Evolutionary conservation across 768 basidiomycete genomes (phyloP), one percentile per base, ranked within the genome.

Genomic region (Psilocybe cyanescens): DNA sequence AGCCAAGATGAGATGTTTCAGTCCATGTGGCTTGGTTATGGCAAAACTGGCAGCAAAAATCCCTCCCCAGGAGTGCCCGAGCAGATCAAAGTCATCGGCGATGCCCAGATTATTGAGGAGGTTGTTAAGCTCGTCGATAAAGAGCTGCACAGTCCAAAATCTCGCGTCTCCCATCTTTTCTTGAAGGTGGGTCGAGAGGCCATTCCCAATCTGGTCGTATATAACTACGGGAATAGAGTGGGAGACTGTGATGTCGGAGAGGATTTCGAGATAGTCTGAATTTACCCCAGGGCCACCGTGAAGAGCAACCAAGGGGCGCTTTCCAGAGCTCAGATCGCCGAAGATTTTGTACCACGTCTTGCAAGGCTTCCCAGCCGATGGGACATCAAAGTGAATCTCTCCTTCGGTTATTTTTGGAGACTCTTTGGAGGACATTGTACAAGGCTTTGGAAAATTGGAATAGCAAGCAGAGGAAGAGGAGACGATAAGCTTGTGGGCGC

Each of bases 161-260:
- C 2, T 8, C 17, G n/a, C 19, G 14, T 71, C 75, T 11, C 64
- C 65, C n/a, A 44, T 44, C 7, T 82, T 85, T 60, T 85, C 81
- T 7, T 68, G 79, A 16, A 86, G 74, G 62, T 85, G 83, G 8
- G 84, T 84, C 12, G 85, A 87, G 28, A 71, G 70, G 19, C 84
- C 84, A 58, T 71, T 77, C 7, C 85, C 86, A 47, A 87, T 59
- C 66, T 87, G 86, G 66, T 85, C 83, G 70, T 87, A 86, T 47
- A 85, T 66, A 41, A 88, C 65, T 64, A 86, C 75, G 11, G 84
- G 83, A 53, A 81, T 82, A 33, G 64, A 53, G 55, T 73, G 65
- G 5, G 68, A 64, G 6, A 60, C 59, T 17, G 76, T 73, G 47
- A 85, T 74, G 47, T 81, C 78, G 45, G 75, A 68, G 62, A 81